Evolutionary conservation across 2,329 filamentous ascomycete genomes (phyloP).

Genomic region (Diaporthe sp.): DNA sequence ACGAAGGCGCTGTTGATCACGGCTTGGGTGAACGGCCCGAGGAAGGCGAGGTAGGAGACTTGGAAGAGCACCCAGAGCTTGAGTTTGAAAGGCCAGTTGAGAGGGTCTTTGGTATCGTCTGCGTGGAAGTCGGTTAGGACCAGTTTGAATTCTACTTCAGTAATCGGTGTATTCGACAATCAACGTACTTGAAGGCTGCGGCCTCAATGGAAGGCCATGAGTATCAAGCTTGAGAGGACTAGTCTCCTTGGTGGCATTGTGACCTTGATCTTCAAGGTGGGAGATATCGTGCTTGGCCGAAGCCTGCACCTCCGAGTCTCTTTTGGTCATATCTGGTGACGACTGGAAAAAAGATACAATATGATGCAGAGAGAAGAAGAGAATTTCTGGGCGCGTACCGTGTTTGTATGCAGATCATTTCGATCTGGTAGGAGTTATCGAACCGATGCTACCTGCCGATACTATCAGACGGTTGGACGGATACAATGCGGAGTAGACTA

Average conservation of each 20-base stretch:
- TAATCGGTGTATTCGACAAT: too few species aligned
- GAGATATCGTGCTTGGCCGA: not conserved
- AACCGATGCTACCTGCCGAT: constrained; percentile 18
- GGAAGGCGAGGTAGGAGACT: constrained; percentile 13
- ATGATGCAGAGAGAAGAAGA: not conserved
- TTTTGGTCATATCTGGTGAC: not conserved
- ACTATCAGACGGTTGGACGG: not conserved
- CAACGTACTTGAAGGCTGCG: constrained; percentile 8
- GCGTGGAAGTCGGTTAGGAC: not conserved
- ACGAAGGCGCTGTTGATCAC: constrained; percentile 16
- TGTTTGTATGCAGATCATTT: not conserved
- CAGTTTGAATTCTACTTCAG: too few species aligned
- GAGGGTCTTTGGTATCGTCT: constrained; percentile 10
- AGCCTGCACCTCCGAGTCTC: not conserved
- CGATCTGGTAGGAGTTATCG: not conserved
- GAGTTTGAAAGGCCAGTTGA: constrained; percentile 2
- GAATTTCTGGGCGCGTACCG: not conserved
- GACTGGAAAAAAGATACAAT: not conserved
- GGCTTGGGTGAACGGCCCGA: not conserved
- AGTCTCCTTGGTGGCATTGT: not conserved
- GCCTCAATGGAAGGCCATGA: constrained; percentile 14
- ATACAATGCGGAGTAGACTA: constrained; percentile 16
- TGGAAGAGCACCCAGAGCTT: constrained; percentile 26
- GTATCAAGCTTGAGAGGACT: not conserved
- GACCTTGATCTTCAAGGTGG: not conserved